Evolutionary conservation across 306 rosid genomes (phyloP), one percentile per base, ranked within the genome.

Genomic region (Castanea crenata): DNA sequence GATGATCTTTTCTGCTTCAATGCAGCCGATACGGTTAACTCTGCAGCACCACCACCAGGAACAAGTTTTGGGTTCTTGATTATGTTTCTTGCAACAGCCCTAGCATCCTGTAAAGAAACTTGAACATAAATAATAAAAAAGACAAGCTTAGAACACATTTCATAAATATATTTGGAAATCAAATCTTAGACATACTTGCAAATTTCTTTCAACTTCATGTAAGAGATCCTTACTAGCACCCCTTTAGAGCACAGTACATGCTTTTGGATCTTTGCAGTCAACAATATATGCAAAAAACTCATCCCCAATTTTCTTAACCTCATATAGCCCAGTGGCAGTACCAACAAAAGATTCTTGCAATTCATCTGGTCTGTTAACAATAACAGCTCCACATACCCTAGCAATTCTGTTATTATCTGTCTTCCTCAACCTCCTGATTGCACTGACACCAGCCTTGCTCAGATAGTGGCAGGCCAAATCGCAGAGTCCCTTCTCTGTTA

Each of bases 31-130:
- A 95, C 99, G 31, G 97, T 95, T 79, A 95, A 86, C 89, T 95
- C 98, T 2, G 99, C 82, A 65, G 96, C 99, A 52, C 99, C 99
- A 29, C 99, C 99, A 32, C 98, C 98, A 55, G 98, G 97, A 73
- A 90, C 88, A 84, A 94, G 98, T 83, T 89, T 94, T 21, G 97
- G 97, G 75, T 94, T 90, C 83, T 94, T 94, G 49, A 94, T 81
- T 55, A 94, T 94, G 82, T 94, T 94, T 75, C 98, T 89, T 27
- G 98, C 97, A 51, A 94, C 97, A 57, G 94, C 82, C 98, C 90
- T 88, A 74, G 98, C 98, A 88, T 94, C 98, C 98, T 94, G 90
- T 52, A 52, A 18, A 76, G 58, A 77, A 82, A 74, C 3, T 74
- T 41, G 76, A 25, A 25, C 2, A 25, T 25, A 25, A 25, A 25